phyloP scores from a whole-genome alignment of 345 rosid genomes.

The Hypericum perforatum region DNA sequence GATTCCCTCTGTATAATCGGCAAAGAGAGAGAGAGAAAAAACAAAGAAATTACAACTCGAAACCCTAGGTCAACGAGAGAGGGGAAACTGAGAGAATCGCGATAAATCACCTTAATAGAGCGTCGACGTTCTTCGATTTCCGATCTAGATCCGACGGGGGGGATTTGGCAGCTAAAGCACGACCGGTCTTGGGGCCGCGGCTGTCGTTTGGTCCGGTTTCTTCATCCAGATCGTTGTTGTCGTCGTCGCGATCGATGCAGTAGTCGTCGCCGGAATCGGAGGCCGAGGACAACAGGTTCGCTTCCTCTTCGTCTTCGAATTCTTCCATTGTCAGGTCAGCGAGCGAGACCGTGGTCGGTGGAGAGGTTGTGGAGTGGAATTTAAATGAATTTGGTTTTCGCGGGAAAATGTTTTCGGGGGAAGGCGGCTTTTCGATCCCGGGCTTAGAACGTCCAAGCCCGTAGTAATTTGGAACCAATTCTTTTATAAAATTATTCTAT shows the following conservation, averaged over 20 bases:
- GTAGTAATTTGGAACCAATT: too few species aligned
- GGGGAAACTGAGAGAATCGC: not conserved
- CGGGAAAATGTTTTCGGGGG: too few species aligned
- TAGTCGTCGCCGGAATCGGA: conserved; percentile 43
- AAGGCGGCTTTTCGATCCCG: too few species aligned
- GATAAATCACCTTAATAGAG: conserved; percentile 59
- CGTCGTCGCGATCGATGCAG: conserved; percentile 24
- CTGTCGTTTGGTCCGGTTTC: conserved; percentile 16
- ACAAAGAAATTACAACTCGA: too few species aligned
- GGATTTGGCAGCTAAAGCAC: conserved; percentile 15
- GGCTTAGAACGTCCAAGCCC: too few species aligned
- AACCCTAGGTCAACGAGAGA: too few species aligned
- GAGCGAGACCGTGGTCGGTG: too few species aligned
- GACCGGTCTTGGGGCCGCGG: conserved; percentile 8
- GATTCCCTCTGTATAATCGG: conserved; percentile 56
- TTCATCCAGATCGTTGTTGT: too few species aligned
- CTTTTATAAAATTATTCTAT: too few species aligned
- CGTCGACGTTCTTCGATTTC: conserved; percentile 83
- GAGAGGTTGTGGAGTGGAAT: too few species aligned
- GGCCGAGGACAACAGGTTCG: conserved; percentile 31
- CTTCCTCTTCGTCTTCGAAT: conserved; percentile 26
- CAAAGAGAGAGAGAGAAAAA: not conserved
- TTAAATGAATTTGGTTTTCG: too few species aligned
- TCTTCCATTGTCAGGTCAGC: too few species aligned
- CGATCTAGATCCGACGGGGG: conserved; percentile 44